These are phyloP conservation scores for Bisporella sp. DNA, from an alignment of 2,329 filamentous ascomycete genomes.

Conservation along the genomic window DNA sequence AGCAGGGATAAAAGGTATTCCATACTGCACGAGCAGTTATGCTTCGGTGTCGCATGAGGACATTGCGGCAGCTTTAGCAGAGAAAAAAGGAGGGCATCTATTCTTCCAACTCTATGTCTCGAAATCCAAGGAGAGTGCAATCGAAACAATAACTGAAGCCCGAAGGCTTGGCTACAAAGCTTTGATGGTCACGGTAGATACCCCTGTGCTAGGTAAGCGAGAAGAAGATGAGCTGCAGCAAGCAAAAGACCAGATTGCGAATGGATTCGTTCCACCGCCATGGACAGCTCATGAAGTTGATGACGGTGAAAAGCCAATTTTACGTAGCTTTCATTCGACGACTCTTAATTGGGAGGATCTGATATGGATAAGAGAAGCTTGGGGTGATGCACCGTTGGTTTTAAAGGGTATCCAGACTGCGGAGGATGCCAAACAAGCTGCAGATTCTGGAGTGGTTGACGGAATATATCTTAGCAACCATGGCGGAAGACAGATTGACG, in stretches of 20 bases:
- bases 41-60: conserved; percentile 45
- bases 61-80: conserved; percentile 28
- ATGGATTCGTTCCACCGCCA: conserved; percentile 25
- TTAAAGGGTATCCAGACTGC: conserved; percentile 50
- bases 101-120: conserved; percentile 57
- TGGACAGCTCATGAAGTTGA: conserved; percentile 36
- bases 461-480: conserved; percentile 53
- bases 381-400: conserved; percentile 51
- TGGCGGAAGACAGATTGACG: conserved; percentile 50
- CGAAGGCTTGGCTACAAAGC: conserved; percentile 37
- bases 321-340: conserved; percentile 41
- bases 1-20: conserved; percentile 39
- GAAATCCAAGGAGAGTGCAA: conserved; percentile 40
- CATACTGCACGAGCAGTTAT: conserved; percentile 46
- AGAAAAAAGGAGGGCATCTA: neutral
- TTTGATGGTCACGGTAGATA: conserved; percentile 49
- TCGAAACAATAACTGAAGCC: conserved; percentile 38
- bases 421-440: conserved; percentile 40
- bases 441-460: conserved; percentile 39
- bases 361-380: conserved; percentile 44
- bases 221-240: conserved; percentile 34
- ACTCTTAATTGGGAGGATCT: conserved; percentile 46
- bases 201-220: conserved; percentile 46
- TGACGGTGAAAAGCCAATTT: conserved; percentile 46
- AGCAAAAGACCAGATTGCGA: conserved; percentile 40